Conservation (phyloP, 768 basidiomycete species). For the Heimioporus sp. region DNA sequence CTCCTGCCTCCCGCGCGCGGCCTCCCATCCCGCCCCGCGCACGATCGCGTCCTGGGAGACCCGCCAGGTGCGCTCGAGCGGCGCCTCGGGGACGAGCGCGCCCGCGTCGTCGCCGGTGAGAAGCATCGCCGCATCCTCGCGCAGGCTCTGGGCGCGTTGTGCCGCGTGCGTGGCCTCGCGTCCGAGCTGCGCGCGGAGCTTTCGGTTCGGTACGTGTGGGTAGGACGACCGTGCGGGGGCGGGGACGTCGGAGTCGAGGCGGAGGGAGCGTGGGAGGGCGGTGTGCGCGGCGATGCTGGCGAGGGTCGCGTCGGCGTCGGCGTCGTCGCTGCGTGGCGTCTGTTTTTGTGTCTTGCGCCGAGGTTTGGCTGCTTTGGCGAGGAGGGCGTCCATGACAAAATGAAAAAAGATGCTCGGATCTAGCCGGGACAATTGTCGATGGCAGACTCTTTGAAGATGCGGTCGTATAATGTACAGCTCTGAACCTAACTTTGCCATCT, state of each 20-base stretch:
- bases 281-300: conserved; percentile 60
- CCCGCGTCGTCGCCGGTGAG: conserved; percentile 72
- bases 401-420: no score
- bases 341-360: conserved; percentile 38
- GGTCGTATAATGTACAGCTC: no score
- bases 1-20: conserved; percentile 72
- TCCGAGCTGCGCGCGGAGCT: conserved; percentile 67
- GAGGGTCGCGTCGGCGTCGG: conserved; percentile 35
- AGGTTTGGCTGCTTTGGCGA: conserved; percentile 60
- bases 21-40: conserved; percentile 65
- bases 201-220: conserved; percentile 59
- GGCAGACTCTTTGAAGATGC: no score
- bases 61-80: conserved; percentile 89
- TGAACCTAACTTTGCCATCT: no score
- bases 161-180: conserved; percentile 62
- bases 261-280: conserved; percentile 66
- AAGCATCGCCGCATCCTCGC: conserved; percentile 74
- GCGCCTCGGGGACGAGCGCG: conserved; percentile 59
- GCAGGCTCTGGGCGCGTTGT: conserved; percentile 54
- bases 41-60: conserved; percentile 79
- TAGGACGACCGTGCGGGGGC: conserved; percentile 49
- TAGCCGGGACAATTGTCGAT: no score
- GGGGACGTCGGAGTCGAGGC: conserved; percentile 44
- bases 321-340: conserved; percentile 24
- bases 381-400: conserved; percentile 61